These are phyloP conservation scores for Scenedesmus sp. DNA, from an alignment of 163 green algal species.

Conservation along the genomic window DNA sequence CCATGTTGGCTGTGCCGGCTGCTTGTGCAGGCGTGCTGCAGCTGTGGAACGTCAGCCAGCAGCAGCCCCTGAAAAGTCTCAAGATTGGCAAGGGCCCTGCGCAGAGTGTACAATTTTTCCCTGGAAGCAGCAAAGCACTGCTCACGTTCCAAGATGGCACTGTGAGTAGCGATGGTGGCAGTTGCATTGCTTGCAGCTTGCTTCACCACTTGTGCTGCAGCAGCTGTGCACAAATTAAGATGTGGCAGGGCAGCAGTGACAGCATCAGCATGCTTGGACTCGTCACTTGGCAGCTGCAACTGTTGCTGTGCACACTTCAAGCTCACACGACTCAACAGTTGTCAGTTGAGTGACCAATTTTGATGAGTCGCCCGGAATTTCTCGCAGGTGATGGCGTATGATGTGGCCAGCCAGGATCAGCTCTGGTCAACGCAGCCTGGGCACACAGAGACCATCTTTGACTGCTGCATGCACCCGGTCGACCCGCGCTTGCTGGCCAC, in stretches of 20 bases:
- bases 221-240: neutral
- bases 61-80: conserved; percentile 51
- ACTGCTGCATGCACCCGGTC: conserved; percentile 58
- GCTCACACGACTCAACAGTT: neutral
- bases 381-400: conserved; percentile 55
- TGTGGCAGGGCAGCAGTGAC: no score
- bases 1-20: neutral
- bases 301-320: neutral
- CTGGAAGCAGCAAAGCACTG: conserved; percentile 45
- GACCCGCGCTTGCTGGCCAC: conserved; percentile 69
- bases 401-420: conserved; percentile 37
- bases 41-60: conserved; percentile 70
- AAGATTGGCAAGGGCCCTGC: conserved; percentile 45
- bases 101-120: conserved; percentile 54
- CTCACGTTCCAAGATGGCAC: conserved; percentile 60
- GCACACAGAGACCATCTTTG: conserved; percentile 77
- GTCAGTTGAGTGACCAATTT: neutral
- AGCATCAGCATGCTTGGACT: neutral
- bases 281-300: neutral
- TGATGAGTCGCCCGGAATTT: neutral
- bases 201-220: neutral
- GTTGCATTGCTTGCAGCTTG: neutral
- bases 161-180: neutral
- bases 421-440: conserved; percentile 66
- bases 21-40: conserved; percentile 57